Base-by-base conservation (phyloP, 2,329 filamentous ascomycete genomes). In the Lachnellula hyalina region DNA sequence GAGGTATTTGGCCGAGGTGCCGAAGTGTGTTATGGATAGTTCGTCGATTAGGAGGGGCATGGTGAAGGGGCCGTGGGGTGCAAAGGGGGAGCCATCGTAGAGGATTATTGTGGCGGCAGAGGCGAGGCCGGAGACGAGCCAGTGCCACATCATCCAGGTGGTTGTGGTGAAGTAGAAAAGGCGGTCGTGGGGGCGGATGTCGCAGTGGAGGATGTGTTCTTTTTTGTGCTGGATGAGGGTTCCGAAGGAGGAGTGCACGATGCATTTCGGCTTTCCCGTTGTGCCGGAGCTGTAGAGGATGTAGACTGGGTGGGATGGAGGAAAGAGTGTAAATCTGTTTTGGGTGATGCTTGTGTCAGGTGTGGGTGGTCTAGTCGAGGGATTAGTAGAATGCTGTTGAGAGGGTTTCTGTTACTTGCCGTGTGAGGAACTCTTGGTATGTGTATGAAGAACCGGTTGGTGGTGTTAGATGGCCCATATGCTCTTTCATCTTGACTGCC, bases 111-210 rank as follows among this genome's bases (percentile, higher is more conserved):
- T 93, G 11, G 89, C 82, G 51, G 93, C 93, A 32, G 84, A 85
- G 9, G 92, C 89, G 4, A 97, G 83, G 5, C 86, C 90, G 1
- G 90, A 93, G 19, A 96, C 82, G 41, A 92, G 85, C 92, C 93
- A 97, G 70, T 97, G 93, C 91, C 92, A 96, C 93, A 97, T 97
- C 92, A 99, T 97, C 94, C 92, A 96, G 0, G 90, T 95, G 11
- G 87, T 91, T 3, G 92, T 96, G 1, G 91, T 96, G 74, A 92
- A 96, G 75, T 96, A 96, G 71, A 96, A 89, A 67, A 96, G 79
- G 19, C 86, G 81, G 42, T 91, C 89, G 2, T 77, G 75, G 0
- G 86, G 80, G 8, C 80, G 78, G 60, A 99, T 84, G 21, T 91
- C 90, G 69, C 88, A 89, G 69, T 97, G 93, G 3, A 97, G 77